These are phyloP conservation scores for Penicillium herquei DNA, from an alignment of 495 filamentous ascomycete genomes.

Conservation along the genomic window DNA sequence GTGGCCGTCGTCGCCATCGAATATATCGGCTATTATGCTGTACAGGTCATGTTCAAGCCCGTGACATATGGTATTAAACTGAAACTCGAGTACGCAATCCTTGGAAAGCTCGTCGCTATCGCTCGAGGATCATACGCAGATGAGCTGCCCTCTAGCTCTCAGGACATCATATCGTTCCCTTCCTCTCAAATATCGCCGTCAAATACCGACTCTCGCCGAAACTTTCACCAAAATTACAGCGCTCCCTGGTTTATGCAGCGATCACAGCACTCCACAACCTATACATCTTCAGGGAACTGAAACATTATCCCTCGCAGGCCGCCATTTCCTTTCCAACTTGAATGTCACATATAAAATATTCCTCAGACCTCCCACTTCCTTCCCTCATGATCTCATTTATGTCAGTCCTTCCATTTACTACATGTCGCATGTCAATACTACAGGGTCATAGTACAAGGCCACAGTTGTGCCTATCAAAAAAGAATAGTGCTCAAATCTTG, in stretches of 20 bases:
- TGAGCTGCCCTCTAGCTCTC: conserved; percentile 15
- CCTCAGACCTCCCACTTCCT: no score
- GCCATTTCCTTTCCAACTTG: not conserved
- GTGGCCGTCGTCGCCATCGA: conserved; percentile 44
- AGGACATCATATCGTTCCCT: conserved; percentile 15
- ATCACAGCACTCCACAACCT: conserved; percentile 5
- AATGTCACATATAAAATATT: not conserved
- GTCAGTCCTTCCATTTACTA: no score
- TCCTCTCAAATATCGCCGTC: conserved; percentile 5
- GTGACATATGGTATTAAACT: conserved; percentile 54
- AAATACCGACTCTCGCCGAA: not conserved
- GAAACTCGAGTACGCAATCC: conserved; percentile 52
- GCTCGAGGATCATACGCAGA: conserved; percentile 15
- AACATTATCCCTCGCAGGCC: not conserved
- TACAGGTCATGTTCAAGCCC: conserved; percentile 51
- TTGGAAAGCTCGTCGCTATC: conserved; percentile 47
- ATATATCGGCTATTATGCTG: conserved; percentile 45
- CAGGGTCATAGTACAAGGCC: no score
- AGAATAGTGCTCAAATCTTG: not conserved
- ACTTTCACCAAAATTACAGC: conserved; percentile 10
- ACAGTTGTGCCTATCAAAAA: not conserved
- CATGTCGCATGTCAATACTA: no score
- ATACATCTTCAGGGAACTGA: conserved; percentile 5
- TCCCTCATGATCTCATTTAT: no score
- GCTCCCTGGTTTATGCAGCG: conserved; percentile 16